phyloP scores from a whole-genome alignment of 306 rosid species.

The Mimosa pudica region DNA sequence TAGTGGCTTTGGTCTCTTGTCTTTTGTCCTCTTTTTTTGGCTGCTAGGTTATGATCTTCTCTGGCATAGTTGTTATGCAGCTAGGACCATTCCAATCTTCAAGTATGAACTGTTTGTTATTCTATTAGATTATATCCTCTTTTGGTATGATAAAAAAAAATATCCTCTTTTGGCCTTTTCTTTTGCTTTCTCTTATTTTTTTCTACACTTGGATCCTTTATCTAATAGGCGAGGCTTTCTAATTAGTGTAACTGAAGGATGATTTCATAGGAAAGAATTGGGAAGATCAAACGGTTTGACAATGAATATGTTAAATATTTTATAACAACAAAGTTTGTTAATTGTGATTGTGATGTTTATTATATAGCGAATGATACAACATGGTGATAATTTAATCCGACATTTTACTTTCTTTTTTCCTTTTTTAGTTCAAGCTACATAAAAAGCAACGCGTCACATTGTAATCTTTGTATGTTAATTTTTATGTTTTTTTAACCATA shows the following conservation, averaged over 20 bases:
- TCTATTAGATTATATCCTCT: not conserved
- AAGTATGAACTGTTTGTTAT: not conserved
- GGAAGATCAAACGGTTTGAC: not conserved
- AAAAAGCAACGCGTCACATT: not conserved
- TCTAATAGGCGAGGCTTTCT: not conserved
- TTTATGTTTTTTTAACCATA: too few relatives aligned
- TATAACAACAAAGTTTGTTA: not conserved
- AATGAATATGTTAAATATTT: not conserved
- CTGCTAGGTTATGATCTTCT: conserved; percentile 2
- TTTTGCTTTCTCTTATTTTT: not conserved
- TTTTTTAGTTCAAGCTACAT: not conserved
- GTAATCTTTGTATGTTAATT: not conserved
- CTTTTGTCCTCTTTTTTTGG: not conserved
- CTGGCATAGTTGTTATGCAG: not conserved
- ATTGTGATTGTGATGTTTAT: not conserved
- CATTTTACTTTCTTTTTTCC: not conserved
- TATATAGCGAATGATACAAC: not conserved
- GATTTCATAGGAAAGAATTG: not conserved
- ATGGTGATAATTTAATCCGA: not conserved
- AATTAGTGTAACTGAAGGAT: not conserved
- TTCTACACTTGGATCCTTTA: not conserved
- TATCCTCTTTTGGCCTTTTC: too few relatives aligned
- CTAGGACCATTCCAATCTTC: not conserved
- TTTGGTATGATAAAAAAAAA: too few relatives aligned
- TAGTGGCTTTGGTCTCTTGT: not conserved